Conservation (phyloP, 305 asterid species). For the Fraxinus angustifolia region DNA sequence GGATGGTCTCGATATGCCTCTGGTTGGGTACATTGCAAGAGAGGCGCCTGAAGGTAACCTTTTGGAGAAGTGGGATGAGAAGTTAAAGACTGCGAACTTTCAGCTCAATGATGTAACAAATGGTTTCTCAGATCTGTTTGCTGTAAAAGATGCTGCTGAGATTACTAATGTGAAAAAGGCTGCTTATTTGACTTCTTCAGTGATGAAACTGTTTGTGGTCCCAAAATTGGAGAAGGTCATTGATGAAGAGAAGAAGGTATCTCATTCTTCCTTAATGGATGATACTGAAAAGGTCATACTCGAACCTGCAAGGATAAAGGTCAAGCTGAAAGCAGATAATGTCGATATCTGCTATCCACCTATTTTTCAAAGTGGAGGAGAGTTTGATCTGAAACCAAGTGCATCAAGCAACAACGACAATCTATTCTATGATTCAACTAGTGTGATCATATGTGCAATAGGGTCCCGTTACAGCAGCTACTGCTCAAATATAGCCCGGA, state of each 20-base stretch:
- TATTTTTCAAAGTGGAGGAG: conserved; percentile 77
- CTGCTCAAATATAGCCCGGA: conserved; percentile 75
- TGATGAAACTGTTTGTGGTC: conserved; percentile 66
- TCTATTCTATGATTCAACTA: conserved; percentile 56
- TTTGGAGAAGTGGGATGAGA: conserved; percentile 55
- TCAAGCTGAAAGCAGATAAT: conserved; percentile 71
- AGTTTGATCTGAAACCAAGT: conserved; percentile 67
- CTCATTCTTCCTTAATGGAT: conserved; percentile 61
- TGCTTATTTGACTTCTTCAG: conserved; percentile 65
- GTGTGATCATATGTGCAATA: conserved; percentile 66
- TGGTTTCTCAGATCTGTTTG: conserved; percentile 64
- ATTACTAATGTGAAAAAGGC: conserved; percentile 58
- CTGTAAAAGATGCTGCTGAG: conserved; percentile 59
- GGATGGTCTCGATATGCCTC: conserved; percentile 32
- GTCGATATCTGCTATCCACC: conserved; percentile 83
- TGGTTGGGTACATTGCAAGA: conserved; percentile 53
- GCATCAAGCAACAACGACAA: conserved; percentile 62
- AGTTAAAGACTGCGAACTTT: conserved; percentile 46
- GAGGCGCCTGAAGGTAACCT: conserved; percentile 72
- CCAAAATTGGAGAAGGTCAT: conserved; percentile 66
- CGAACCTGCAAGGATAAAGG: conserved; percentile 56
- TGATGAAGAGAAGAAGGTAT: conserved; percentile 68
- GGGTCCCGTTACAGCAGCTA: conserved; percentile 74
- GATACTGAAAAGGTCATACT: conserved; percentile 68
- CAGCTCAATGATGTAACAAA: conserved; percentile 51